Evolutionary conservation across 768 basidiomycete species (phyloP).

Genomic region (Rhodotorula toruloides): DNA sequence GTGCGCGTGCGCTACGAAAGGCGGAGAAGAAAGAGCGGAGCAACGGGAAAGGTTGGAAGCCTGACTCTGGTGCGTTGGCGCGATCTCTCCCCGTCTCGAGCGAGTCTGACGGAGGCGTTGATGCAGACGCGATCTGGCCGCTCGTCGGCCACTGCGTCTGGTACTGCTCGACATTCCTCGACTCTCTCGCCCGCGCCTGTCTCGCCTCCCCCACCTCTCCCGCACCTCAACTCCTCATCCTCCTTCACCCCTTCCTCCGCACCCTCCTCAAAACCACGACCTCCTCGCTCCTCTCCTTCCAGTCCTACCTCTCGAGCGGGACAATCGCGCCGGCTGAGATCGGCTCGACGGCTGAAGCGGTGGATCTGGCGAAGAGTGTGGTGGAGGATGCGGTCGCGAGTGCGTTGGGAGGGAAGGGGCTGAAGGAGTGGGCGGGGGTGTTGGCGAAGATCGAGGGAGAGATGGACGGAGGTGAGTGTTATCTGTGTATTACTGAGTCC

Average conservation of each 20-base stretch:
- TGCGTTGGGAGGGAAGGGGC: background rate
- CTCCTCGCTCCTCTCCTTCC: background rate
- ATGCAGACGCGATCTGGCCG: conserved; percentile 19
- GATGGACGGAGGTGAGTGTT: background rate
- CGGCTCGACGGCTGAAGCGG: too few relatives aligned
- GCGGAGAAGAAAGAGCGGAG: conserved; percentile 2
- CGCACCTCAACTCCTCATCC: background rate
- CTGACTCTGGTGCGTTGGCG: background rate
- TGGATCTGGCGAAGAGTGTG: background rate
- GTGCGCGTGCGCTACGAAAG: background rate
- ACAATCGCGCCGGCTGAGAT: too few relatives aligned
- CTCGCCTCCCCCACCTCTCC: background rate
- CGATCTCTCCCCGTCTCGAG: too few relatives aligned
- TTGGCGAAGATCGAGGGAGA: background rate
- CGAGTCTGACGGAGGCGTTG: background rate
- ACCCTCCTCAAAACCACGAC: background rate
- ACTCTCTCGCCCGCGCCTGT: background rate
- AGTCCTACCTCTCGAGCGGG: background rate
- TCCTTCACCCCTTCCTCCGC: conserved; percentile 13
- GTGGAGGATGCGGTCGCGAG: conserved; percentile 1
- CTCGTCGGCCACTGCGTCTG: conserved; percentile 4
- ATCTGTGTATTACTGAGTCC: too few relatives aligned
- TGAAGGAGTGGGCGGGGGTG: background rate
- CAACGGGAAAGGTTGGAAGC: background rate
- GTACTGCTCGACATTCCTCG: background rate